A percentile compares a stretch with the other conserved stretches of the same genome.
Evolutionary conservation across 108 stramenopile genomes (phyloP).

Genomic region (Nitzschia inconspicua): DNA sequence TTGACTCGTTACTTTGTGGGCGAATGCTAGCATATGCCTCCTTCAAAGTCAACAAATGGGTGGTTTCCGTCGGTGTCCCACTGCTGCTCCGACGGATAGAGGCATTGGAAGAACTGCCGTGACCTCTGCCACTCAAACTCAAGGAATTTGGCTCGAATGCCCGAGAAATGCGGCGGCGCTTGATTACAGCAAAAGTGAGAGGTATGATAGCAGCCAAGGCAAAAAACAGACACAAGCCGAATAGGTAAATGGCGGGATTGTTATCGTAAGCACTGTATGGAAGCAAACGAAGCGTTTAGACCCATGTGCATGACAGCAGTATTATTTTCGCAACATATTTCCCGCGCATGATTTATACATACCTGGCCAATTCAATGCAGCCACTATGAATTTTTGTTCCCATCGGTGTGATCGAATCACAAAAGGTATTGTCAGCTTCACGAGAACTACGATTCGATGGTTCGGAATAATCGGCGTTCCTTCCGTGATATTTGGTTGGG

Average conservation of each 20-base stretch:
- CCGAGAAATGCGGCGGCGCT: neutral
- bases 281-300: neutral
- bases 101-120: neutral
- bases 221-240: neutral
- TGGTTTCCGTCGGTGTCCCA: neutral
- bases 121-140: neutral
- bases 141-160: neutral
- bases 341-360: no score
- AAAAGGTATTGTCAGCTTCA: neutral
- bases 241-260: neutral
- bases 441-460: neutral
- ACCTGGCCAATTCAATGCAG: constrained; percentile 2
- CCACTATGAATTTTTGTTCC: neutral
- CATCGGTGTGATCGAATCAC: neutral
- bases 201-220: constrained; percentile 4
- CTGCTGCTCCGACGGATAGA: neutral
- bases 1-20: neutral
- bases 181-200: neutral
- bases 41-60: constrained; percentile 5
- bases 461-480: neutral
- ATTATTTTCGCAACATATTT: neutral
- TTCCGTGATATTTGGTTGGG: no score
- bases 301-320: neutral
- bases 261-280: neutral
- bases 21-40: constrained; percentile 1